A percentile compares a stretch with the other conserved stretches of the same genome.
These are phyloP conservation scores for Globisporangium splendens DNA, from an alignment of 352 stramenopile genomes.

Conservation along the genomic window DNA sequence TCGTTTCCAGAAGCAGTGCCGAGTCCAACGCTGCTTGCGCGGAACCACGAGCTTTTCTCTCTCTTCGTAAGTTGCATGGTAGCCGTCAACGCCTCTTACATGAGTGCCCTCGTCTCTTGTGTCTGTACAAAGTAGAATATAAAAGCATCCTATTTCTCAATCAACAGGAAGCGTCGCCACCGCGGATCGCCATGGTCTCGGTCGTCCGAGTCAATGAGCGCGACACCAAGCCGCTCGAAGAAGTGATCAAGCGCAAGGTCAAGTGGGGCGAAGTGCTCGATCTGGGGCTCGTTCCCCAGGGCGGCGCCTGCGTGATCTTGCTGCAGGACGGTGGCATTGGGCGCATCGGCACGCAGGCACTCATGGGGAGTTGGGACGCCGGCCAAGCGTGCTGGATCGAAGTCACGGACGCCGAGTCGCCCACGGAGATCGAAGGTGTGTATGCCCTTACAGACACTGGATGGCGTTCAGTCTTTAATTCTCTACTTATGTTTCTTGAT, in stretches of 20 bases:
- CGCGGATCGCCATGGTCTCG: constrained; percentile 70
- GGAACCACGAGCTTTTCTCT: constrained; percentile 76
- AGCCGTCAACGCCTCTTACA: constrained; percentile 14
- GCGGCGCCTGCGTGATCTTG: constrained; percentile 75
- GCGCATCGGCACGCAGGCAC: constrained; percentile 74
- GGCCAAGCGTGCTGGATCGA: constrained; percentile 75
- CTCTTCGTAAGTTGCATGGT: constrained; percentile 65
- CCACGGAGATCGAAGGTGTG: constrained; percentile 67
- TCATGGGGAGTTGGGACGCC: constrained; percentile 86
- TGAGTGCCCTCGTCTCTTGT: constrained; percentile 12
- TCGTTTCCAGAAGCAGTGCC: constrained; percentile 41
- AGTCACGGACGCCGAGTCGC: constrained; percentile 51
- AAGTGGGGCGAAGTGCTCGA: constrained; percentile 65
- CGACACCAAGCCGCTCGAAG: constrained; percentile 53
- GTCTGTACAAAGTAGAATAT: constrained; percentile 43
- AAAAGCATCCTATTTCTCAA: constrained; percentile 72
- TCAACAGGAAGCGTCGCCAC: constrained; percentile 65
- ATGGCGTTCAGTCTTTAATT: too few species aligned
- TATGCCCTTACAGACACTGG: too few species aligned
- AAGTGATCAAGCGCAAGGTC: constrained; percentile 70
- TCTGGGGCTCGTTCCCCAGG: constrained; percentile 73
- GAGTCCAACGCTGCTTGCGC: constrained; percentile 65
- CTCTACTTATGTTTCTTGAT: background rate
- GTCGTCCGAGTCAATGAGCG: constrained; percentile 63
- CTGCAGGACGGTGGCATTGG: constrained; percentile 67